Evolutionary conservation across 148 eudicot genomes (phyloP).

Genomic region (Rhododendron griersonianum): DNA sequence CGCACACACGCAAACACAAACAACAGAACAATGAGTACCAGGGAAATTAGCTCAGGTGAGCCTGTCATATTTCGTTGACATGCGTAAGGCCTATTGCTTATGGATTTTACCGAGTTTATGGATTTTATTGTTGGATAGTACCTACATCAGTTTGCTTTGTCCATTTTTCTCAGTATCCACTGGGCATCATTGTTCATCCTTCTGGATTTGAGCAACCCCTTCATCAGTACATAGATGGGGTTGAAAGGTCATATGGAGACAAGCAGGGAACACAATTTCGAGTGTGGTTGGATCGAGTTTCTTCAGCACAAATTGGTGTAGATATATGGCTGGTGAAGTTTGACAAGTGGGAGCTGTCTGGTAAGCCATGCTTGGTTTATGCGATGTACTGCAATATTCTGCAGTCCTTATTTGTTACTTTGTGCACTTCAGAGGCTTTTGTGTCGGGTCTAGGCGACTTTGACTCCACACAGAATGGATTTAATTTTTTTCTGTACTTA

Average conservation of each 20-base stretch:
- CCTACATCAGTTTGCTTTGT: neutral
- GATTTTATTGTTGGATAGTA: neutral
- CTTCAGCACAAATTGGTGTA: slow-evolving; percentile 44
- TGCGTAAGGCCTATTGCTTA: neutral
- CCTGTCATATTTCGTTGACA: neutral
- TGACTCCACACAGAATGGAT: neutral
- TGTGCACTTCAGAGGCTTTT: neutral
- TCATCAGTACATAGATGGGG: slow-evolving; percentile 26
- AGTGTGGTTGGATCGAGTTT: slow-evolving; percentile 35
- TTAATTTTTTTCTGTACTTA: neutral
- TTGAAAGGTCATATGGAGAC: slow-evolving; percentile 35
- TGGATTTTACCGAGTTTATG: neutral
- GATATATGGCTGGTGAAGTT: slow-evolving; percentile 59
- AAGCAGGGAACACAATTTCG: slow-evolving; percentile 35
- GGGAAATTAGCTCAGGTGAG: neutral
- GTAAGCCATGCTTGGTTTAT: slow-evolving; percentile 17
- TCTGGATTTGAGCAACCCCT: slow-evolving; percentile 34
- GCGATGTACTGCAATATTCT: neutral
- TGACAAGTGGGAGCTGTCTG: slow-evolving; percentile 55
- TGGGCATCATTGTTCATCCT: slow-evolving; percentile 32
- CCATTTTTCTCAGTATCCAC: slow-evolving; percentile 25
- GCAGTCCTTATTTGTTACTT: neutral
- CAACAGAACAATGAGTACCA: neutral
- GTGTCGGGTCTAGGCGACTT: neutral
- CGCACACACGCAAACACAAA: neutral